These are phyloP conservation scores for Melampsora larici-populina DNA, from an alignment of 1,284 basidiomycete species.

Conservation along the genomic window DNA sequence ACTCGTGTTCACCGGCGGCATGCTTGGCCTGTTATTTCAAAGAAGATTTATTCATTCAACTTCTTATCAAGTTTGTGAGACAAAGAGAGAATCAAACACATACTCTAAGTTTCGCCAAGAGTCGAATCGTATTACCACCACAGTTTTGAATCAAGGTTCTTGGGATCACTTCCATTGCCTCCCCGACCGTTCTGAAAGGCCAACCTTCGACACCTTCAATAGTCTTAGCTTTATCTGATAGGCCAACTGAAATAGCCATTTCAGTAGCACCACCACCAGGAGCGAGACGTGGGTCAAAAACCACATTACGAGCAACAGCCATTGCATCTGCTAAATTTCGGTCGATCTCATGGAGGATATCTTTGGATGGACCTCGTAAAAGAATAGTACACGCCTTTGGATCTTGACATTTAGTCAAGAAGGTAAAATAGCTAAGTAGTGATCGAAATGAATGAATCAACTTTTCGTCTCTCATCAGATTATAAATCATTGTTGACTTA, in stretches of 20 bases:
- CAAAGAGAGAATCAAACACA: conserved; percentile 50
- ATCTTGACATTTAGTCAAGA: conserved; percentile 83
- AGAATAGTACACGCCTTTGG: conserved; percentile 98
- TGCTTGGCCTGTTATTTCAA: conserved; percentile 72
- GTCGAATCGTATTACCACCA: conserved; percentile 89
- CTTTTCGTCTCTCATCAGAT: background rate
- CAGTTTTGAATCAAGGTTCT: conserved; percentile 92
- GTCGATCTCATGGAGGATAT: conserved; percentile 97
- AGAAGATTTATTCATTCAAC: background rate
- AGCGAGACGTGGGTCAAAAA: conserved; percentile 87
- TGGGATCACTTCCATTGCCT: conserved; percentile 96
- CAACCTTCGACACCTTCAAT: conserved; percentile 82
- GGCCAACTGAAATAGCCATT: conserved; percentile 75
- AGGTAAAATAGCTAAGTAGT: conserved; percentile 78
- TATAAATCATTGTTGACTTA: conserved; percentile 54
- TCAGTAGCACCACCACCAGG: conserved; percentile 92
- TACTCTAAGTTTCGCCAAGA: conserved; percentile 81
- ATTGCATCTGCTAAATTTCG: conserved; percentile 96
- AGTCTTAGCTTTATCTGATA: conserved; percentile 76
- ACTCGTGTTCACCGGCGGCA: conserved; percentile 80
- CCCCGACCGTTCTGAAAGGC: conserved; percentile 74
- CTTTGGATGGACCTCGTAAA: conserved; percentile 95
- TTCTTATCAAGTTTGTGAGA: background rate
- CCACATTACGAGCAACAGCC: conserved; percentile 92
- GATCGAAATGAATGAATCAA: background rate